Evolutionary conservation across 164 flowering plant genomes (phyloP).

Genomic region (Litsea cubeba): DNA sequence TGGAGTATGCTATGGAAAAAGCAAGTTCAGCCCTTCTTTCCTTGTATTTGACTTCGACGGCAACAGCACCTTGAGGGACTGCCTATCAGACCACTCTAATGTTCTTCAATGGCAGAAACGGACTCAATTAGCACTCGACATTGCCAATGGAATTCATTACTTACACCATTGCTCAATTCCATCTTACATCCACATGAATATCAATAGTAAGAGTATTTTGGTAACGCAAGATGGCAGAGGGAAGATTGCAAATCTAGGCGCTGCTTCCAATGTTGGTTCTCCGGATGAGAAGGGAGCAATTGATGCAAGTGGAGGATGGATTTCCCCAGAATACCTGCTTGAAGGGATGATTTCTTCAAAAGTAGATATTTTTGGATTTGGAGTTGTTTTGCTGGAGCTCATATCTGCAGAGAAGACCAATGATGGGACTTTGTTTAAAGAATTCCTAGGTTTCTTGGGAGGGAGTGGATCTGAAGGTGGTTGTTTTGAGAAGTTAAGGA

Average conservation of each 20-base stretch:
- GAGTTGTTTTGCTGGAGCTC: constrained; percentile 59
- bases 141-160: constrained; percentile 55
- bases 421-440: constrained; percentile 26
- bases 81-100: constrained; percentile 23
- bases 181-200: constrained; percentile 38
- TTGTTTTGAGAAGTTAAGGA: constrained; percentile 40
- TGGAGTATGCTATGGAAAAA: constrained; percentile 34
- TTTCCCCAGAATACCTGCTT: constrained; percentile 44
- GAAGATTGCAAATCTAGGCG: constrained; percentile 39
- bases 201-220: constrained; percentile 40
- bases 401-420: constrained; percentile 39
- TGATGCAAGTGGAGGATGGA: constrained; percentile 21
- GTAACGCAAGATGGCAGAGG: constrained; percentile 50
- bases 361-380: constrained; percentile 58
- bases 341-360: constrained; percentile 35
- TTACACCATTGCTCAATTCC: constrained; percentile 52
- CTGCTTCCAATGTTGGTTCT: constrained; percentile 15
- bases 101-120: constrained; percentile 39
- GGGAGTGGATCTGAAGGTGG: constrained; percentile 27
- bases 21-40: constrained; percentile 26
- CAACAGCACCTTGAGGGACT: constrained; percentile 45
- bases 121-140: constrained; percentile 48
- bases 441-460: constrained; percentile 23
- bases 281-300: constrained; percentile 20
- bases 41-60: constrained; percentile 46